These are phyloP conservation scores for Trichocladium uniseriatum DNA, from an alignment of 495 filamentous ascomycete species.

Conservation along the genomic window DNA sequence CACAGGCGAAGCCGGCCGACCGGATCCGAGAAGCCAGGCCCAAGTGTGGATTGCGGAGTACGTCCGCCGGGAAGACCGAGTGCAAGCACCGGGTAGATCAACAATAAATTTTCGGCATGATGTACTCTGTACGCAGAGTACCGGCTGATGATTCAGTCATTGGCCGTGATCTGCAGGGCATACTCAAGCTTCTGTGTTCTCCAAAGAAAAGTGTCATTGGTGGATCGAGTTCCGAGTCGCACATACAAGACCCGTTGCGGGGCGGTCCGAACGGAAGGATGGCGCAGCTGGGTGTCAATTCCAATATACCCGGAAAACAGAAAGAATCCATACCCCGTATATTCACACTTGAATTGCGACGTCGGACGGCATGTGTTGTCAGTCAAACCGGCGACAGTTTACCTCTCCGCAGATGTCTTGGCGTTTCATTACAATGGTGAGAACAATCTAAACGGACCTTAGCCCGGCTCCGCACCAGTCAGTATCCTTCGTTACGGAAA, in stretches of 20 bases:
- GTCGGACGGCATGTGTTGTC: too few relatives aligned
- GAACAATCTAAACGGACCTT: too few relatives aligned
- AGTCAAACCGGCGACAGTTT: too few relatives aligned
- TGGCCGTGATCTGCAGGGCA: neutral
- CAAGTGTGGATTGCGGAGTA: neutral
- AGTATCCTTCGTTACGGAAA: too few relatives aligned
- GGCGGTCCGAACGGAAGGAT: conserved; percentile 14
- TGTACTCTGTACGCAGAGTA: neutral
- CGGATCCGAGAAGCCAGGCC: conserved; percentile 6
- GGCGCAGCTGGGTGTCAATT: neutral
- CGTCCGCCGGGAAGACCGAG: too few relatives aligned
- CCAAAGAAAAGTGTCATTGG: neutral
- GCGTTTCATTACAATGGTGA: too few relatives aligned
- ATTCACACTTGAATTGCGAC: too few relatives aligned
- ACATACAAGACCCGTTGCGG: conserved; percentile 4
- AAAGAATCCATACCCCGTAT: too few relatives aligned
- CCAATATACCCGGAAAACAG: neutral
- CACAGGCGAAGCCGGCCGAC: conserved; percentile 5
- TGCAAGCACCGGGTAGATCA: too few relatives aligned
- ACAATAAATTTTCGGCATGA: too few relatives aligned
- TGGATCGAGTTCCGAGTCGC: conserved; percentile 1
- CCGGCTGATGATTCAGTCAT: conserved; percentile 12
- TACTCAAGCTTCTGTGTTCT: neutral
- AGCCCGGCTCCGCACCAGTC: too few relatives aligned
- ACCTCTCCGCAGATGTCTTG: too few relatives aligned